Conservation (phyloP, 495 filamentous ascomycete species). For the Hamigera avellanea region DNA sequence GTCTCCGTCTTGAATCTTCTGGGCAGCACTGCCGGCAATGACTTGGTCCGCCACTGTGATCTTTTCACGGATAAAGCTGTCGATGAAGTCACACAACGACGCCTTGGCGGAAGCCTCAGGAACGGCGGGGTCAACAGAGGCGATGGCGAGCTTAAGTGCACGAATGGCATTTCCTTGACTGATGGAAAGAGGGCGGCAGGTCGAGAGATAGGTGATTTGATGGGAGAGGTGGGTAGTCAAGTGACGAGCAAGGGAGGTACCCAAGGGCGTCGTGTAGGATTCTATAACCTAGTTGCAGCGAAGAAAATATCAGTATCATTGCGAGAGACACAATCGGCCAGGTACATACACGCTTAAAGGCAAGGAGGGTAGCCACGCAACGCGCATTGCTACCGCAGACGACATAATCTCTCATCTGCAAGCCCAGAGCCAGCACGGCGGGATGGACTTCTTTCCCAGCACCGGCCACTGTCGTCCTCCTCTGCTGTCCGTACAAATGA, state of each 20-base stretch:
- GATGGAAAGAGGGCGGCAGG: slow-evolving; percentile 84
- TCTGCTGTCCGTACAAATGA: slow-evolving; percentile 66
- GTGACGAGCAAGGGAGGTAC: slow-evolving; percentile 76
- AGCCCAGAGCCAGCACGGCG: slow-evolving; percentile 68
- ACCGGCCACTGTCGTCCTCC: slow-evolving; percentile 59
- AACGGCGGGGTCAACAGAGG: slow-evolving; percentile 69
- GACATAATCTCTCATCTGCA: slow-evolving; percentile 82
- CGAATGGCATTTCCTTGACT: slow-evolving; percentile 94
- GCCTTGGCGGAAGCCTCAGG: slow-evolving; percentile 70
- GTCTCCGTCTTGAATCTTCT: slow-evolving; percentile 66
- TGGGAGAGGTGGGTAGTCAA: slow-evolving; percentile 87
- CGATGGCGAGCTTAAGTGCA: slow-evolving; percentile 81
- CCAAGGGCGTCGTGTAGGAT: slow-evolving; percentile 76
- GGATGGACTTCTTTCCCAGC: slow-evolving; percentile 86
- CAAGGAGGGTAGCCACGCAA: slow-evolving; percentile 75
- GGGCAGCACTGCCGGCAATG: slow-evolving; percentile 62
- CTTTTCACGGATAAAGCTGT: slow-evolving; percentile 80
- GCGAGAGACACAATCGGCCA: not conserved
- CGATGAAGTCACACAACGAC: slow-evolving; percentile 66
- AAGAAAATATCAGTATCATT: not conserved
- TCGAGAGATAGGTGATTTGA: slow-evolving; percentile 88
- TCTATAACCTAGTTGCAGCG: slow-evolving; percentile 60
- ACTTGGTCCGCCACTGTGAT: slow-evolving; percentile 77
- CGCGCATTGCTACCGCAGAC: slow-evolving; percentile 85
- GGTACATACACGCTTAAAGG: slow-evolving; percentile 69